Percentiles rank a stretch among this genome's conserved stretches.
Evolutionary conservation across 164 flowering plant species (phyloP).

Genomic region (Malania oleifera): DNA sequence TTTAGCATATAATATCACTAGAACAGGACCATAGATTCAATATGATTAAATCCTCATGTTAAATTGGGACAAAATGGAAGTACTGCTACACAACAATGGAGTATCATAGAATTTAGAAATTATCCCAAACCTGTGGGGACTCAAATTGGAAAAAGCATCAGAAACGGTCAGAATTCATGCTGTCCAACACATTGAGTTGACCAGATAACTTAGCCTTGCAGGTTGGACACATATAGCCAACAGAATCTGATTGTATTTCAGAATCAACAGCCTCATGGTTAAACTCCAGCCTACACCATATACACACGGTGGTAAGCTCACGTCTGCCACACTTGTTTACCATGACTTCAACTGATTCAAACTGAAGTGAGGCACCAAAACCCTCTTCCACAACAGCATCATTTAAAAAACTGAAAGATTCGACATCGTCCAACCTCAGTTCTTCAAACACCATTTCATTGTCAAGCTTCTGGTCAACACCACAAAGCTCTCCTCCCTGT

Average conservation of each 20-base stretch:
- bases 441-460: constrained; percentile 42
- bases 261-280: constrained; percentile 41
- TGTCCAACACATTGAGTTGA: constrained; percentile 37
- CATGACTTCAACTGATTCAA: constrained; percentile 37
- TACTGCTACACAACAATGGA: too few species aligned
- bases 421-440: constrained; percentile 53
- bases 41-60: too few species aligned
- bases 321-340: constrained; percentile 24
- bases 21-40: too few species aligned
- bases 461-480: constrained; percentile 30
- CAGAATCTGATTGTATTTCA: constrained; percentile 61
- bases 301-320: constrained; percentile 51
- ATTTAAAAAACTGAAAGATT: constrained; percentile 33
- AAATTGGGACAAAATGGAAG: too few species aligned
- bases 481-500: constrained; percentile 35
- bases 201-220: constrained; percentile 76
- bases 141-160: too few species aligned
- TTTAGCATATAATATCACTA: too few species aligned
- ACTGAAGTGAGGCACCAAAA: constrained; percentile 32
- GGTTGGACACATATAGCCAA: constrained; percentile 79
- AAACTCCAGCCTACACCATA: constrained; percentile 79
- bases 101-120: too few species aligned
- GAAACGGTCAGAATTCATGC: constrained; percentile 15
- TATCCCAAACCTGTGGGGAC: too few species aligned
- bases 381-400: constrained; percentile 26